Evolutionary conservation across 805 yeast species (phyloP), one percentile per base, ranked within the genome.

Genomic region (Yarrowia yakushimensis): DNA sequence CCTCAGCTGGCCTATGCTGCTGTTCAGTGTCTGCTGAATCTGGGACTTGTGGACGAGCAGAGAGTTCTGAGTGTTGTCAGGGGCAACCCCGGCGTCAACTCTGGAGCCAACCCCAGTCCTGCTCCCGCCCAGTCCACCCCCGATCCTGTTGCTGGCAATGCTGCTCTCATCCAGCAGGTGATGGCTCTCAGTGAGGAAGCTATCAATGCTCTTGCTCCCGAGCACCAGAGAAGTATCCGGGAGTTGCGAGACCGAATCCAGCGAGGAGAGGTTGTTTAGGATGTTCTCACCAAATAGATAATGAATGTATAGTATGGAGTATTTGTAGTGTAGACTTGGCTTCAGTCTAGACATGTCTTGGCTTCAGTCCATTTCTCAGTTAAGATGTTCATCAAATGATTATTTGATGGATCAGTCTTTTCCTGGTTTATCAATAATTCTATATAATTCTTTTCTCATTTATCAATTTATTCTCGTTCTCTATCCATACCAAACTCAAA

Each of bases 1-100:
- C 97, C 97, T 0, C 97, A 93, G 72, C 77, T 93, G 48, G 76
- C 89, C 1, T 90, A 85, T 72, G 94, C 96, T 0, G 76, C 90
- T 28, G 93, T 91, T 2, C 97, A 92, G 69, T 78, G 85, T 1
- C 74, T 90, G 65, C 70, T 86, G 65, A 74, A 72, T 64, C 71
- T 74, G 46, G 77, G 74, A 28, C 67, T 69, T 34, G 74, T 72
- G 5, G 74, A 70, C 27, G 73, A 55, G 9, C 48, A 39, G 22
- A 11, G 13, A 2, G 39, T 55, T 18, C 12, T 55, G 22, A 28
- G 48, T 34, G 30, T 55, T 15, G 48, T 55, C 3, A 28, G 61
- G 15, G 48, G 52, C 20, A 45, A 28, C 48, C 48, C 48, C 12
- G 30, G 6, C 11, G 8, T 15, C 11, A 15, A 22, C 9, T 28